These are phyloP conservation scores for Hirsutella thompsonii DNA, from an alignment of 2,329 filamentous ascomycete genomes.

Conservation along the genomic window DNA sequence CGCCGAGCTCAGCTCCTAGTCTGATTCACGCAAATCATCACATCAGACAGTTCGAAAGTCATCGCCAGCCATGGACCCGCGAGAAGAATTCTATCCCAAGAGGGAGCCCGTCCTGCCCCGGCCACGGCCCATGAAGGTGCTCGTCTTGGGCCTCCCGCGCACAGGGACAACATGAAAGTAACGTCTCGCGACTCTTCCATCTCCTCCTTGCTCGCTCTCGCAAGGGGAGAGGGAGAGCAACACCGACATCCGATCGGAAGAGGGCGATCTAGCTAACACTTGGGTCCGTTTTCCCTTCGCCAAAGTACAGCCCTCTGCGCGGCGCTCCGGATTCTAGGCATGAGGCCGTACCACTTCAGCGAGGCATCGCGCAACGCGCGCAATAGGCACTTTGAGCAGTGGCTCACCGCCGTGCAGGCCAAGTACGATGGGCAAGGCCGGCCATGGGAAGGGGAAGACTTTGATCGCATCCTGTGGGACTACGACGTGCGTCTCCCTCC, in stretches of 20 bases:
- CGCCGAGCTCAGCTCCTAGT: too few relatives aligned
- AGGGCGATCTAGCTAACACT: neutral
- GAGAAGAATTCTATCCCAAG: neutral
- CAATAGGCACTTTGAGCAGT: neutral
- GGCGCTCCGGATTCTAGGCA: neutral
- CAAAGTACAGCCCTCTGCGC: neutral
- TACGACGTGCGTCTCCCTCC: neutral
- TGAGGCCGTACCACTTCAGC: slow-evolving; percentile 1
- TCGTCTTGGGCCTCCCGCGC: slow-evolving; percentile 2
- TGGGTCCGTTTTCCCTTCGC: neutral
- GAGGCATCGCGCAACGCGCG: slow-evolving; percentile 1
- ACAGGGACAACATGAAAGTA: slow-evolving; percentile 2
- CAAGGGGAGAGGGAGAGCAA: too few relatives aligned
- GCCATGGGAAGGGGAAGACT: neutral
- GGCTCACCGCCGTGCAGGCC: neutral
- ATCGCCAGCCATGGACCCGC: neutral
- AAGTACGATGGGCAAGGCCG: neutral
- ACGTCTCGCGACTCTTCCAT: too few relatives aligned
- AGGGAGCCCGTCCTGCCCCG: neutral
- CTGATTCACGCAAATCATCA: too few relatives aligned
- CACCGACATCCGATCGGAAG: too few relatives aligned
- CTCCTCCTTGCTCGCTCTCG: too few relatives aligned
- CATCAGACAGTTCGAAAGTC: too few relatives aligned
- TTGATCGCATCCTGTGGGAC: slow-evolving; percentile 1
- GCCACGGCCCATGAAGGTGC: neutral